phyloP scores from a whole-genome alignment of 768 basidiomycete species.

The Crassisporium funariophilum region DNA sequence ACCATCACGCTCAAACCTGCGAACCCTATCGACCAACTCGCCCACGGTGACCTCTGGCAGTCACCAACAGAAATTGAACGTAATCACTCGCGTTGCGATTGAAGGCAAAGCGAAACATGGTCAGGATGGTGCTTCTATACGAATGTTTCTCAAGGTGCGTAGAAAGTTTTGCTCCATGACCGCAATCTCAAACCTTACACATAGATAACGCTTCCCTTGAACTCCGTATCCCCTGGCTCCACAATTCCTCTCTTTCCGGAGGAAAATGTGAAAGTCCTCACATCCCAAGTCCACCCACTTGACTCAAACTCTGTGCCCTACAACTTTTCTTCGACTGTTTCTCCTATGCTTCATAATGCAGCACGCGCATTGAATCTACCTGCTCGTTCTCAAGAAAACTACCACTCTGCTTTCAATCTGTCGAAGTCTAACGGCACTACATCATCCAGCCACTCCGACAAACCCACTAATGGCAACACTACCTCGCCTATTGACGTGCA shows the following conservation, averaged over 20 bases:
- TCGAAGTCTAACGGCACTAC: conserved; percentile 34
- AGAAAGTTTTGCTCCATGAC: neutral
- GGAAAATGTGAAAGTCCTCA: conserved; percentile 76
- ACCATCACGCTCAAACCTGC: conserved; percentile 22
- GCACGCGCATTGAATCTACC: conserved; percentile 70
- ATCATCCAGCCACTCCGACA: conserved; percentile 38
- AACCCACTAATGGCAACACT: conserved; percentile 36
- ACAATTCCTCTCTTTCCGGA: conserved; percentile 75
- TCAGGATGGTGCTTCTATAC: conserved; percentile 65
- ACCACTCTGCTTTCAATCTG: conserved; percentile 55
- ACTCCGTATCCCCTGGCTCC: conserved; percentile 63
- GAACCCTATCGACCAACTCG: conserved; percentile 31
- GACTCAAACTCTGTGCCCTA: conserved; percentile 73
- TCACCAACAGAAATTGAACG: conserved; percentile 54
- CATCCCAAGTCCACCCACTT: conserved; percentile 75
- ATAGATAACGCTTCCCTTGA: conserved; percentile 70
- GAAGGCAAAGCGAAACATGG: conserved; percentile 72
- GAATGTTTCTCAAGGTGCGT: conserved; percentile 75
- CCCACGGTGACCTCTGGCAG: conserved; percentile 48
- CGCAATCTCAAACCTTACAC: conserved; percentile 1
- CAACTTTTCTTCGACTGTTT: conserved; percentile 65
- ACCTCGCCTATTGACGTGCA: conserved; percentile 57
- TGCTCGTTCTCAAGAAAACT: conserved; percentile 59
- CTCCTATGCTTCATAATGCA: conserved; percentile 67
- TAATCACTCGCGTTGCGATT: conserved; percentile 74